Percentiles rank a stretch among this genome's conserved stretches.
Conservation (phyloP, 768 basidiomycete species). For the Tylopilus subfusipes region DNA sequence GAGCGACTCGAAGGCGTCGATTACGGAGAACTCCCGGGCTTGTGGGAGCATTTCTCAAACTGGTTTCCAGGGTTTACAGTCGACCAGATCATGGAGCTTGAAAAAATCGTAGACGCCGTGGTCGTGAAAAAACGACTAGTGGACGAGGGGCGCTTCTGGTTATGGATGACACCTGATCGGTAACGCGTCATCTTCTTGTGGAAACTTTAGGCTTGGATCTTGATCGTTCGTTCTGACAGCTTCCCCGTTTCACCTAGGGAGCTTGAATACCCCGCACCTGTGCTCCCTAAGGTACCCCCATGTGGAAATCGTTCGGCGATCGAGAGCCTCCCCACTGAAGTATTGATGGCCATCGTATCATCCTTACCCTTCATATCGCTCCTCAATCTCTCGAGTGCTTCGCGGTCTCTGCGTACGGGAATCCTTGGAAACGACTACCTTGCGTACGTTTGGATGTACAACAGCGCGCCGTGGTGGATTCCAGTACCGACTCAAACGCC, state of each 20-base stretch:
- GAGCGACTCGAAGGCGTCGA: background rate
- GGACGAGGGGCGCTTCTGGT: background rate
- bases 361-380: background rate
- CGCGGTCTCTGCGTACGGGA: background rate
- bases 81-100: background rate
- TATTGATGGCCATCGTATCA: background rate
- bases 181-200: background rate
- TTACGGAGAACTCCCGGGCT: background rate
- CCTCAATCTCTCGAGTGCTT: background rate
- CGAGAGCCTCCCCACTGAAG: background rate
- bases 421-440: background rate
- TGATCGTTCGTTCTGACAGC: background rate
- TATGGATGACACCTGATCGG: slow-evolving; percentile 1
- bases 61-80: background rate
- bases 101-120: background rate
- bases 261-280: background rate
- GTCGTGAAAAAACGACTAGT: background rate
- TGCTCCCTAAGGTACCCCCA: background rate
- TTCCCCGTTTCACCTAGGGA: background rate
- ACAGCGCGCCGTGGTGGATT: background rate
- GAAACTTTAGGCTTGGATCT: background rate
- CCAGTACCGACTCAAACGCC: background rate
- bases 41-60: background rate
- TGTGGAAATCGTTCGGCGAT: background rate
- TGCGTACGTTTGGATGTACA: background rate